These are phyloP conservation scores for Escovopsis sp. DNA, from an alignment of 2,329 filamentous ascomycete species.

Conservation along the genomic window DNA sequence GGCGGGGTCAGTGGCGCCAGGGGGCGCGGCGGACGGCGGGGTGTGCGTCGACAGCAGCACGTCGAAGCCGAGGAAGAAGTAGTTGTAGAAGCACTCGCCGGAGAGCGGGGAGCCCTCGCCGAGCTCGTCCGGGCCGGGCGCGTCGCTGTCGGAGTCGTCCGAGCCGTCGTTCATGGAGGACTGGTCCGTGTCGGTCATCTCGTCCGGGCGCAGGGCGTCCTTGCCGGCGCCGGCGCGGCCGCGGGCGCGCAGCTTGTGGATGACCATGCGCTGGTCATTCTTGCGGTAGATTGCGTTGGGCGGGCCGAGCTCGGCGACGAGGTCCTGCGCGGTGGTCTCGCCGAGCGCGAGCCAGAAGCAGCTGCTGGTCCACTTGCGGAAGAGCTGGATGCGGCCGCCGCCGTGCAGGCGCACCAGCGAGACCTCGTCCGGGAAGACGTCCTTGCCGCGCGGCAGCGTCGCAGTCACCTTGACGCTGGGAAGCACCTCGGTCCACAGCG, in stretches of 20 bases:
- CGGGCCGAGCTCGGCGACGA: conserved; percentile 80
- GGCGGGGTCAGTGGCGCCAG: conserved; percentile 9
- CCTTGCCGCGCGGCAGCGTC: conserved; percentile 55
- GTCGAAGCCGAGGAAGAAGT: conserved; percentile 92
- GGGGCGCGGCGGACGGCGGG: conserved; percentile 47
- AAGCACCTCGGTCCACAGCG: conserved; percentile 61
- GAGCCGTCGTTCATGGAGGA: conserved; percentile 58
- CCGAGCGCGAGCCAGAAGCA: conserved; percentile 62
- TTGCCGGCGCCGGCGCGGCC: conserved; percentile 26
- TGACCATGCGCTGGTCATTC: conserved; percentile 75
- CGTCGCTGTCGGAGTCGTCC: conserved; percentile 49
- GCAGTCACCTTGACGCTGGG: conserved; percentile 60
- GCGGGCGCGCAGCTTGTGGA: conserved; percentile 52
- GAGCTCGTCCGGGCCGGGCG: conserved; percentile 41
- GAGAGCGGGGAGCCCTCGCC: conserved; percentile 32
- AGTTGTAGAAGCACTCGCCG: conserved; percentile 87
- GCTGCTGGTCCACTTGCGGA: conserved; percentile 53
- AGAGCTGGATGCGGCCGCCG: conserved; percentile 62
- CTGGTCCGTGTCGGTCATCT: conserved; percentile 54
- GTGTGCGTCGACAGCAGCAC: conserved; percentile 72
- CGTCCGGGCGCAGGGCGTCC: conserved; percentile 33
- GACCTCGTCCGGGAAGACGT: conserved; percentile 77
- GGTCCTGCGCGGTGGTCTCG: conserved; percentile 80
- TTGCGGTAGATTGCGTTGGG: conserved; percentile 91
- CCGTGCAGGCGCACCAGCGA: conserved; percentile 67